Conservation (phyloP, 1,284 basidiomycete species). For the Trametes pubescens region DNA sequence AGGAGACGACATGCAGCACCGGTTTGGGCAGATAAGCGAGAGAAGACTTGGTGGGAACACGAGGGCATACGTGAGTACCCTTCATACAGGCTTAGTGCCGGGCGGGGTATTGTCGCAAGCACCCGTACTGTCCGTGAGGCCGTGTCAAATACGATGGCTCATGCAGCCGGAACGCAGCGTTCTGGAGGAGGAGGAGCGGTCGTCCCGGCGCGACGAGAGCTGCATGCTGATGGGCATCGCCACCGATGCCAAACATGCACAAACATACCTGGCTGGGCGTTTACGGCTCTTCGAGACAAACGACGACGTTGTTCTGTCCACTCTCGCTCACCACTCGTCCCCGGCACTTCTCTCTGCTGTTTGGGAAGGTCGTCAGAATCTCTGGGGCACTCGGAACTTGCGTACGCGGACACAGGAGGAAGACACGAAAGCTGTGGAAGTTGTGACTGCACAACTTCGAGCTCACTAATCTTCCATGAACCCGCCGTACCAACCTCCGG, state of each 20-base stretch:
- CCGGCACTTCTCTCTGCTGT: slow-evolving; percentile 12
- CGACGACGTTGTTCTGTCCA: slow-evolving; percentile 28
- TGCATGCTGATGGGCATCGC: slow-evolving; percentile 28
- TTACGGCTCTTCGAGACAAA: slow-evolving; percentile 30
- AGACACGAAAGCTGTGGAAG: slow-evolving; percentile 25
- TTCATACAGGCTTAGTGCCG: neutral
- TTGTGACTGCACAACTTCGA: slow-evolving; percentile 27
- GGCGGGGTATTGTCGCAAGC: neutral
- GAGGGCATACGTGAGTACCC: neutral
- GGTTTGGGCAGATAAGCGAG: slow-evolving; percentile 14
- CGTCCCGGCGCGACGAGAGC: slow-evolving; percentile 22
- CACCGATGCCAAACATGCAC: slow-evolving; percentile 33
- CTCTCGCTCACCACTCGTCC: slow-evolving; percentile 12
- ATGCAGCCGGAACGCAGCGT: slow-evolving; percentile 6
- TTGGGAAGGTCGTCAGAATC: neutral
- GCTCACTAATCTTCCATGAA: slow-evolving; percentile 34
- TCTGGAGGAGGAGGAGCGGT: slow-evolving; percentile 5
- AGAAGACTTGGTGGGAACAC: slow-evolving; percentile 5
- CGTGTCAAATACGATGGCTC: slow-evolving; percentile 12
- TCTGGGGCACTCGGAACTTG: neutral
- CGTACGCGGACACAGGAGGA: slow-evolving; percentile 1
- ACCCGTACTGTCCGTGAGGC: no score
- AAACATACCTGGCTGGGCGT: slow-evolving; percentile 34
- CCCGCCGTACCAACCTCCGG: slow-evolving; percentile 30
- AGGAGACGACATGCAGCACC: neutral